Evolutionary conservation across 2,329 filamentous ascomycete genomes (phyloP), one percentile per base, ranked within the genome.

Genomic region (Madurella fahalii): DNA sequence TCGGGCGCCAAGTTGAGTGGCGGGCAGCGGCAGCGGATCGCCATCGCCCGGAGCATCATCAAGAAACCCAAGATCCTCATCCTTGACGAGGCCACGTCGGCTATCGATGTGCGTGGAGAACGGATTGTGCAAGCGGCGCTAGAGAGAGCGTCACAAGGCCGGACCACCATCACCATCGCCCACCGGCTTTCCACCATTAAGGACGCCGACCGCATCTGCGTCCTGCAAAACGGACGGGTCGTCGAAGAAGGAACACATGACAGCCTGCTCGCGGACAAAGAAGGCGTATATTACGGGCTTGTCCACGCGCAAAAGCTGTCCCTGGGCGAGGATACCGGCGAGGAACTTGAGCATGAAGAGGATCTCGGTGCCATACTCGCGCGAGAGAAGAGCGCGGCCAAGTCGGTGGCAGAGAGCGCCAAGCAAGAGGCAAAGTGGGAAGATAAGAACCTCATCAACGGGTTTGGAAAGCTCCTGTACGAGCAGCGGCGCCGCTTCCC

Each of bases 201-300:
- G 67, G 83, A 87, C 59, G 89, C 90, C 3, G 86, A 95, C 65
- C 82, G 84, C 39, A 95, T 95, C 51, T 75, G 91, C 8, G 90
- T 95, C 1, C 70, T 95, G 50, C 79, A 86, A 47, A 81, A 86
- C 61, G 90, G 90, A 2, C 72, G 77, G 50, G 81, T 90, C 0
- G 78, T 86, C 9, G 89, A 95, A 68, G 75, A 85, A 61, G 90
- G 90, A 0, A 90, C 81, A 0, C 90, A 95, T 60, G 82, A 90
- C 7, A 79, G 83, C 42, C 78, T 95, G 0, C 74, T 95, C 1
- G 68, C 75, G 2, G 71, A 78, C 39, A 75, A 83, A 4, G 75
- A 81, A 3, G 74, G 74, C 2, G 76, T 87, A 16, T 93, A 93
- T 63, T 79, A 79, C 39, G 79, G 78, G 2, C 78, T 92, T 5